Evolutionary conservation across 2,329 filamentous ascomycete genomes (phyloP), one percentile per base, ranked within the genome.

Genomic region (Aspergillus sp.): DNA sequence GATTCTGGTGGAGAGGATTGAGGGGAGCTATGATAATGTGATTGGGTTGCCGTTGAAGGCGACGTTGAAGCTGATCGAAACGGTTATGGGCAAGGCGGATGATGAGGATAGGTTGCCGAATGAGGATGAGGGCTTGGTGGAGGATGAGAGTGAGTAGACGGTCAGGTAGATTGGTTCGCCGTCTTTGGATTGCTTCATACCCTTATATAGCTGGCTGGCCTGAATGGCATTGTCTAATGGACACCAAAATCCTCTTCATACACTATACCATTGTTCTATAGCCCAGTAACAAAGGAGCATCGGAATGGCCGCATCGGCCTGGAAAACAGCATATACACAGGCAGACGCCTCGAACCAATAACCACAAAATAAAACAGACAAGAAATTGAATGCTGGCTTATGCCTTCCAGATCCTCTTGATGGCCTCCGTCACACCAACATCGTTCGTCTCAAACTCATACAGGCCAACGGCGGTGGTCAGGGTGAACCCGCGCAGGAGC

Each of bases 391-490:
- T 49, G 26, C 32, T 22, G 33, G 33, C 54, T 49, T 56, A 63
- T 52, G 91, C 89, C 53, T 73, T 84, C 91, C 91, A 98, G 42
- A 96, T 69, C 57, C 82, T 76, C 73, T 82, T 86, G 46, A 95
- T 72, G 19, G 80, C 81, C 72, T 93, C 89, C 6, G 86, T 94
- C 39, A 98, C 62, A 45, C 91, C 91, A 32, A 98, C 86, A 49
- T 98, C 91, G 57, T 95, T 96, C 19, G 91, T 98, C 78, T 98
- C 91, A 53, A 96, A 96, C 64, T 96, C 89, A 67, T 98, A 98
- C 53, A 96, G 72, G 36, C 88, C 88, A 45, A 94, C 72, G 31
- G 83, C 86, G 42, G 88, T 84, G 32, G 85, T 68, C 37, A 89
- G 69, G 8, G 93, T 95, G 39, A 75, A 79, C 28, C 71, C 65